Conservation (phyloP, 2,329 filamentous ascomycete genomes). For the Rutstroemia sp. region DNA sequence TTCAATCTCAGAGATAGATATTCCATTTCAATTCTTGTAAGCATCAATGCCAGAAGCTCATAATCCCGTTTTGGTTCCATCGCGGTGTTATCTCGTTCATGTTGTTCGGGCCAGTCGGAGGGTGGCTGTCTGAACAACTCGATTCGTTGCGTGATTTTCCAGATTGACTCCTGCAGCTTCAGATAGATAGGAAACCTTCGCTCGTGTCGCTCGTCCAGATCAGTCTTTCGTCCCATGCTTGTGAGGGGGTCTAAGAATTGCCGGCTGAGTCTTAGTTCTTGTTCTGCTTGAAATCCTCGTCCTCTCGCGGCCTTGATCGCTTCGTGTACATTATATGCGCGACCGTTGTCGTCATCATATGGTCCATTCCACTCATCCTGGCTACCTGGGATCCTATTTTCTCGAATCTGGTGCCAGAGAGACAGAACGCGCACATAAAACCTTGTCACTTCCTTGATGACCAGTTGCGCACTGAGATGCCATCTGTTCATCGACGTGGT, state of each 20-base stretch:
- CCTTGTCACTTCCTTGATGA: not conserved
- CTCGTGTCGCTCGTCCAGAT: conserved; percentile 4
- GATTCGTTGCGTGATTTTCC: not conserved
- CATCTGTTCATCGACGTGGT: not conserved
- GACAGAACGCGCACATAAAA: not conserved
- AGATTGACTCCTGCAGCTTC: conserved; percentile 1
- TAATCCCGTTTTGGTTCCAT: not conserved
- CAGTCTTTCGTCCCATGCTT: not conserved
- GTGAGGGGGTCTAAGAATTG: conserved; percentile 2
- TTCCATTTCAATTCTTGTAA: conserved; percentile 8
- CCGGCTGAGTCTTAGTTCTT: not conserved
- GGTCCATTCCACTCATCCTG: conserved; percentile 3
- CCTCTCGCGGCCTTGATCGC: not conserved
- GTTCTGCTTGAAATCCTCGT: not conserved
- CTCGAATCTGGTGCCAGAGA: not conserved
- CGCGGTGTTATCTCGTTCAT: conserved; percentile 6
- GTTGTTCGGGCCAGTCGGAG: conserved; percentile 4
- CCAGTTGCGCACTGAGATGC: not conserved
- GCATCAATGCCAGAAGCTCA: conserved; percentile 3
- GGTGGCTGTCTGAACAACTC: conserved; percentile 1
- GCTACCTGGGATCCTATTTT: not conserved
- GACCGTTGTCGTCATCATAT: conserved; percentile 6
- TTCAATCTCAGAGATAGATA: conserved; percentile 1
- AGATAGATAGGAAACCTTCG: conserved; percentile 3
- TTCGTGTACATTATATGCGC: conserved; percentile 4